Conservation (phyloP, 2,329 filamentous ascomycete species). For the Sporothrix humicola region DNA sequence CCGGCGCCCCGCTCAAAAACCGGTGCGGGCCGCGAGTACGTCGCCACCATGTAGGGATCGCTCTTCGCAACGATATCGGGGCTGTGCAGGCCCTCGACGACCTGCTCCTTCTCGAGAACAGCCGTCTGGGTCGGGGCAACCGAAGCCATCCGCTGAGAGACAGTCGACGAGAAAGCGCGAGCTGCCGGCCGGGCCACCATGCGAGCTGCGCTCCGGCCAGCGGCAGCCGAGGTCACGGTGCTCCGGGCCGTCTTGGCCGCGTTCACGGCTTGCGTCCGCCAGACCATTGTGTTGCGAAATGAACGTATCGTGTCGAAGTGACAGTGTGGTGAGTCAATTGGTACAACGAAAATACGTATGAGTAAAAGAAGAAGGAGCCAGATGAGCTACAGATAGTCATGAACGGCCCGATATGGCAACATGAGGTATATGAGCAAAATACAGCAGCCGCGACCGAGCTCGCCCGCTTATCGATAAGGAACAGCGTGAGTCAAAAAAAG, state of each 20-base stretch:
- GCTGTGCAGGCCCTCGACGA: constrained; percentile 50
- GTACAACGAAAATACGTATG: neutral
- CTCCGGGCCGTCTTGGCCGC: constrained; percentile 34
- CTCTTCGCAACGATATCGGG: constrained; percentile 75
- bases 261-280: constrained; percentile 33
- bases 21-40: constrained; percentile 86
- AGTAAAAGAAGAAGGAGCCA: neutral
- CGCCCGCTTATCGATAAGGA: constrained; percentile 34
- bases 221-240: constrained; percentile 1
- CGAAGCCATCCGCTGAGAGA: neutral
- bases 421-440: constrained; percentile 27
- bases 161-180: constrained; percentile 12
- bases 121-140: constrained; percentile 10
- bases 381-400: neutral
- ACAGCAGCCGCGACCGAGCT: neutral
- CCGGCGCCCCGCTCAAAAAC: constrained; percentile 90
- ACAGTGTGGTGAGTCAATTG: too few relatives aligned
- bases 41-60: constrained; percentile 90
- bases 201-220: constrained; percentile 8
- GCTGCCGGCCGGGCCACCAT: constrained; percentile 27
- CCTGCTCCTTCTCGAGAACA: constrained; percentile 14
- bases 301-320: neutral
- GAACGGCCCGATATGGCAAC: constrained; percentile 1
- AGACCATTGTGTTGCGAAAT: constrained; percentile 32
- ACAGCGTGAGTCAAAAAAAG: constrained; percentile 32